phyloP scores from a whole-genome alignment of 495 filamentous ascomycete genomes.

The Cudoniella acicularis region DNA sequence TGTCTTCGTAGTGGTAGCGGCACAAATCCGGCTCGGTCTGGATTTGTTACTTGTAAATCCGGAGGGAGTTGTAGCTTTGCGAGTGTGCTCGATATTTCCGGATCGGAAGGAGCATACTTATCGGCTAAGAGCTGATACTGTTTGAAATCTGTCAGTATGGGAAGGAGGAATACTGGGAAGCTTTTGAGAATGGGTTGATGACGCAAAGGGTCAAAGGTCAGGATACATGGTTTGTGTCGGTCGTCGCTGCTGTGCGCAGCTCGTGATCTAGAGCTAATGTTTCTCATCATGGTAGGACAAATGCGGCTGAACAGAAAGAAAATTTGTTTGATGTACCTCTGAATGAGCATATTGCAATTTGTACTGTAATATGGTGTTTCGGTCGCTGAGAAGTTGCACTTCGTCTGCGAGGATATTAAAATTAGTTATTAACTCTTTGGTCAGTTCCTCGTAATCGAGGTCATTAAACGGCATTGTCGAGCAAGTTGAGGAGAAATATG shows the following conservation, averaged over 20 bases:
- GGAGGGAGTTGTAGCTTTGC: constrained; percentile 53
- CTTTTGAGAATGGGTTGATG: constrained; percentile 5
- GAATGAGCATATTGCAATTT: constrained; percentile 55
- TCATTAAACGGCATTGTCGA: constrained; percentile 22
- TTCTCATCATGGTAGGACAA: constrained; percentile 49
- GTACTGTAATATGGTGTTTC: constrained; percentile 52
- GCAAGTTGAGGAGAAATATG: not conserved
- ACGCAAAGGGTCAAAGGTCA: constrained; percentile 22
- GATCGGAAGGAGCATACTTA: constrained; percentile 51
- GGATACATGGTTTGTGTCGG: constrained; percentile 43
- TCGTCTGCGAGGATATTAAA: constrained; percentile 62
- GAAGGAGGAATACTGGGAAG: constrained; percentile 8
- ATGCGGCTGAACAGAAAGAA: constrained; percentile 11
- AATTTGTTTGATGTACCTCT: constrained; percentile 40
- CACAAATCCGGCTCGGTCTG: constrained; percentile 42
- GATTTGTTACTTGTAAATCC: constrained; percentile 39
- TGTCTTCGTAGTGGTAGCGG: constrained; percentile 43
- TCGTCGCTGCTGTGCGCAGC: constrained; percentile 48
- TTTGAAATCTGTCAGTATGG: constrained; percentile 7
- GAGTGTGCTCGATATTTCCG: constrained; percentile 49
- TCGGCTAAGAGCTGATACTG: constrained; percentile 54
- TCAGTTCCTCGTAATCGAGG: constrained; percentile 32
- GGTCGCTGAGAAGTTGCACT: constrained; percentile 51
- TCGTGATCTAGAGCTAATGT: constrained; percentile 73
- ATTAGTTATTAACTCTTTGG: constrained; percentile 50